These are phyloP conservation scores for Arthrobotrys musiformis DNA, from an alignment of 2,329 filamentous ascomycete genomes.

Conservation along the genomic window DNA sequence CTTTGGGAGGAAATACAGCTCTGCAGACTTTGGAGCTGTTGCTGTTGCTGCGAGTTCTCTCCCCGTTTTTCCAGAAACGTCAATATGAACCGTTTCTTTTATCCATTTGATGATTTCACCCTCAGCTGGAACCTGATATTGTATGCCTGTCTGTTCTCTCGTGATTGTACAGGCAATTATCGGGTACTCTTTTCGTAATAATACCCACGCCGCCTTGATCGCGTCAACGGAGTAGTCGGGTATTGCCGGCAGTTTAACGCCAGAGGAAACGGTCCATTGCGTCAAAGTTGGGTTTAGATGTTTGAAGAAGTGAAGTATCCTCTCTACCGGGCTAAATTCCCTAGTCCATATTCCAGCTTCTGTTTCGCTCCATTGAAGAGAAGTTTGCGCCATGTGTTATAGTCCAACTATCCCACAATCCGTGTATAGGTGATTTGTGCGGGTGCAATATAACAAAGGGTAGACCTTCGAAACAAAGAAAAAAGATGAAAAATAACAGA, in stretches of 20 bases:
- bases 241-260: background rate
- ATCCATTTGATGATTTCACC: constrained; percentile 8
- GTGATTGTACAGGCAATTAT: constrained; percentile 11
- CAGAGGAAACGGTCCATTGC: constrained; percentile 2
- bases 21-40: background rate
- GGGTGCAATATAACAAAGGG: too few relatives aligned
- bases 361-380: constrained; percentile 1
- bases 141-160: background rate
- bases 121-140: background rate
- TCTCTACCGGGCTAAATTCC: background rate
- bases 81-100: constrained; percentile 1
- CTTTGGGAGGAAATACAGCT: constrained; percentile 3
- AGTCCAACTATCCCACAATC: too few relatives aligned
- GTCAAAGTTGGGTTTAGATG: background rate
- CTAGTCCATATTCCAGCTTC: constrained; percentile 1
- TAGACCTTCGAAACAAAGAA: too few relatives aligned
- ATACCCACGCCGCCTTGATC: constrained; percentile 7
- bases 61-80: constrained; percentile 1
- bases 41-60: constrained; percentile 1
- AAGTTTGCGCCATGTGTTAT: background rate
- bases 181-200: constrained; percentile 1
- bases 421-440: too few relatives aligned
- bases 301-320: background rate
- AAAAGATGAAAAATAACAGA: too few relatives aligned
- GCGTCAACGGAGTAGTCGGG: background rate